Evolutionary conservation across 1,284 basidiomycete species (phyloP).

Genomic region (Puccinia horiana): DNA sequence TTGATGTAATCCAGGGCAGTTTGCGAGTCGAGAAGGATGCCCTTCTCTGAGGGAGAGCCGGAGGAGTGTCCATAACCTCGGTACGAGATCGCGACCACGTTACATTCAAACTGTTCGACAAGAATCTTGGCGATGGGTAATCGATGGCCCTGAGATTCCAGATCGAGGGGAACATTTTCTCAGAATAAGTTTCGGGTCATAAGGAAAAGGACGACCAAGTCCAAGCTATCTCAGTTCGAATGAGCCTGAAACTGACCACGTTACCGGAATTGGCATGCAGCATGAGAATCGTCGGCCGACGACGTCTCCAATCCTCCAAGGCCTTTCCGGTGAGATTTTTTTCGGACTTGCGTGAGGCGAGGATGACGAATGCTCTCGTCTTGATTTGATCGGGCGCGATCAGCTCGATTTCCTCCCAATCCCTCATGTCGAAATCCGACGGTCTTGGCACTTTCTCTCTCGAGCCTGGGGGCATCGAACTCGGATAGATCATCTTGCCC

Average conservation of each 20-base stretch:
- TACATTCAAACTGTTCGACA: constrained; percentile 16
- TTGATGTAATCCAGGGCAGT: constrained; percentile 19
- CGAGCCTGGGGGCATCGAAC: constrained; percentile 39
- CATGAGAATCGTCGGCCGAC: constrained; percentile 27
- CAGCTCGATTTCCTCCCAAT: constrained; percentile 46
- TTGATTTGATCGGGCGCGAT: constrained; percentile 29
- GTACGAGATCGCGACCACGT: constrained; percentile 44
- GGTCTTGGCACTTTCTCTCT: constrained; percentile 33
- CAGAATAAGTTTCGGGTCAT: too few species aligned
- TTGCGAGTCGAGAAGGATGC: constrained; percentile 38
- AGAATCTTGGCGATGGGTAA: constrained; percentile 33
- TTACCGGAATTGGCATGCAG: constrained; percentile 46
- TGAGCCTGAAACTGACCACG: constrained; percentile 29
- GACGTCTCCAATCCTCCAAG: neutral
- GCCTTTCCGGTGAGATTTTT: neutral
- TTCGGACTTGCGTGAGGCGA: constrained; percentile 9
- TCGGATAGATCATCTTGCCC: constrained; percentile 48
- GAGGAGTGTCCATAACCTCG: constrained; percentile 47
- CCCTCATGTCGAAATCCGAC: constrained; percentile 19
- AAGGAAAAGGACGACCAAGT: too few species aligned
- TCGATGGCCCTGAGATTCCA: constrained; percentile 33
- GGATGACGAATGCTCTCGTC: constrained; percentile 40
- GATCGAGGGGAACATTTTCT: neutral
- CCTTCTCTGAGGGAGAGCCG: constrained; percentile 29
- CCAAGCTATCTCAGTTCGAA: neutral